phyloP scores from a whole-genome alignment of 306 rosid species.

The Cajanus cajan region DNA sequence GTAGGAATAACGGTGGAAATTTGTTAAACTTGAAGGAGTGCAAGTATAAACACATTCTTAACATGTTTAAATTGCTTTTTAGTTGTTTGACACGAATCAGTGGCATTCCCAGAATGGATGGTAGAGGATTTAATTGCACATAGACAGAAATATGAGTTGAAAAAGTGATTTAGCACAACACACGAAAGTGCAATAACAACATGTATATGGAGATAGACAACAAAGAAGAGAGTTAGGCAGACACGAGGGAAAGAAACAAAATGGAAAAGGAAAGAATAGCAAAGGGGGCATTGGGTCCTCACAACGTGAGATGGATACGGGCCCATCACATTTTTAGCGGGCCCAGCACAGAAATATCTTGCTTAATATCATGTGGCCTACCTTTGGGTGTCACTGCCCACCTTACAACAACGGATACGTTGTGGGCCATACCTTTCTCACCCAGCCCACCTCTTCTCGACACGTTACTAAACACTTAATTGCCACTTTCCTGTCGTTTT shows the following conservation, averaged over 20 bases:
- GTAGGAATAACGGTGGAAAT: too few relatives aligned
- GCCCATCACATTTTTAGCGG: not conserved
- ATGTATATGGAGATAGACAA: not conserved
- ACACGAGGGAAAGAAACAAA: not conserved
- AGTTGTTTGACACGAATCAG: not conserved
- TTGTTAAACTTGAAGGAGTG: too few relatives aligned
- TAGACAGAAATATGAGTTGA: not conserved
- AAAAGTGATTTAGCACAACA: not conserved
- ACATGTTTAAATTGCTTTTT: not conserved
- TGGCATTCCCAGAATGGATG: not conserved
- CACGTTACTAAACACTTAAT: conserved; percentile 14
- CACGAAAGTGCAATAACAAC: conserved; percentile 9
- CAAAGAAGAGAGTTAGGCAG: not conserved
- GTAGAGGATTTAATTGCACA: not conserved
- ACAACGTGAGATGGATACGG: conserved; percentile 5
- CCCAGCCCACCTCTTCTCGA: not conserved
- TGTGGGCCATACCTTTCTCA: conserved; percentile 4
- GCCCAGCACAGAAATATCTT: conserved; percentile 35
- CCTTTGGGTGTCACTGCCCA: not conserved
- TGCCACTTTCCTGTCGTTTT: not conserved
- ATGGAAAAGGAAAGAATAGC: not conserved
- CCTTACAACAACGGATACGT: not conserved
- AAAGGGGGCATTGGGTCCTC: not conserved
- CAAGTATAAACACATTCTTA: too few relatives aligned
- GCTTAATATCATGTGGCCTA: conserved; percentile 9